phyloP scores from a whole-genome alignment of 1,139 yeast species.

The Geotrichum australiense region DNA sequence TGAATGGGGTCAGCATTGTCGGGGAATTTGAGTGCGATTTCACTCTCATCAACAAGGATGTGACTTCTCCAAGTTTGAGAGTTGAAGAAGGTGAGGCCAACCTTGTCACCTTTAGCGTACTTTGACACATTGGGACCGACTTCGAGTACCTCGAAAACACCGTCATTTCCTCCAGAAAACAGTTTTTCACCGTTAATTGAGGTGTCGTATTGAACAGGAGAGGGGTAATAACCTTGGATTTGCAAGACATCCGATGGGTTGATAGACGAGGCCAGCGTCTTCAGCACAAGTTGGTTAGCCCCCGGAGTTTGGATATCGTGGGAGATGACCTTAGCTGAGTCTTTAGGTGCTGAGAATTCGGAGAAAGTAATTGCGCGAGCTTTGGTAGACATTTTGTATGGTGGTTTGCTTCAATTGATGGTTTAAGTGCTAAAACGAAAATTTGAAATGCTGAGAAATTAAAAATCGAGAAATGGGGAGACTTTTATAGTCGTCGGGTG shows the following conservation, averaged over 20 bases:
- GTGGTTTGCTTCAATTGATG: no score
- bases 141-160: conserved; percentile 77
- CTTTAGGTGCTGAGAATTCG: conserved; percentile 11
- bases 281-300: conserved; percentile 45
- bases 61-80: conserved; percentile 96
- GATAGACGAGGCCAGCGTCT: conserved; percentile 77
- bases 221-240: conserved; percentile 84
- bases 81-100: conserved; percentile 71
- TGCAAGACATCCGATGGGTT: conserved; percentile 92
- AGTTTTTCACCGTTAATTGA: conserved; percentile 52
- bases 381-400: no score
- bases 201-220: conserved; percentile 55
- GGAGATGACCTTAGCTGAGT: conserved; percentile 13
- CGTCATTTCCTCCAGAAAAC: conserved; percentile 91
- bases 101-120: conserved; percentile 77
- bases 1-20: conserved; percentile 8
- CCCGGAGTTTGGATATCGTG: conserved; percentile 30
- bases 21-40: conserved; percentile 1
- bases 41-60: conserved; percentile 35
- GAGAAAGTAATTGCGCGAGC: conserved; percentile 17
- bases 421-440: no score
- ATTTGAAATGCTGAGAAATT: no score
- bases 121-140: conserved; percentile 46
- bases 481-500: no score
- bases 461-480: no score